Evolutionary conservation across 2,329 filamentous ascomycete species (phyloP).

Genomic region (Colletotrichum kahawae): DNA sequence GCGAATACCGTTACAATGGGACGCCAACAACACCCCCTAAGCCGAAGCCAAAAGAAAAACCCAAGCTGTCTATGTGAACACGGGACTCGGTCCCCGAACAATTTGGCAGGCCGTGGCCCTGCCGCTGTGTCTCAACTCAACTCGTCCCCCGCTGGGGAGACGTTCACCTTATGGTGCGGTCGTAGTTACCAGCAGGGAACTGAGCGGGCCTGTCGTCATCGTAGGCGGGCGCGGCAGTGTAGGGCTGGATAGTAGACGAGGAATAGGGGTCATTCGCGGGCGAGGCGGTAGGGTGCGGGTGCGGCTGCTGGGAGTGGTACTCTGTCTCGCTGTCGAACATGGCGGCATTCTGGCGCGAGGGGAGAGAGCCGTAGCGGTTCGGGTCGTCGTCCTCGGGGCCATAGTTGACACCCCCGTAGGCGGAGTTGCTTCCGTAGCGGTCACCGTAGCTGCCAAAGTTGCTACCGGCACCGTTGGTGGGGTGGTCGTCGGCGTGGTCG

Average conservation of each 20-base stretch:
- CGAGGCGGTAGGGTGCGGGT: not conserved
- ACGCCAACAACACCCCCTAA: slow-evolving; percentile 29
- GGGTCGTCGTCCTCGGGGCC: slow-evolving; percentile 40
- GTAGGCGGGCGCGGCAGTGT: slow-evolving; percentile 41
- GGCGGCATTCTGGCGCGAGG: slow-evolving; percentile 38
- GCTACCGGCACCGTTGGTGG: slow-evolving; percentile 32
- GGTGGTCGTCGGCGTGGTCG: slow-evolving; percentile 49
- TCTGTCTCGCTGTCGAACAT: slow-evolving; percentile 57
- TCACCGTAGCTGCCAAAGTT: slow-evolving; percentile 36
- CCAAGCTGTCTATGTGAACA: slow-evolving; percentile 18
- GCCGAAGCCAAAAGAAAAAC: slow-evolving; percentile 14
- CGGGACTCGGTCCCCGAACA: not conserved
- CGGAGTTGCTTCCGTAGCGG: slow-evolving; percentile 28
- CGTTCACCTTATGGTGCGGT: slow-evolving; percentile 37
- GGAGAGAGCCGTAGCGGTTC: slow-evolving; percentile 43
- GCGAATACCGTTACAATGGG: slow-evolving; percentile 26
- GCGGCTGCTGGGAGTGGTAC: slow-evolving; percentile 41
- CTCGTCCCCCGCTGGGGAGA: not conserved
- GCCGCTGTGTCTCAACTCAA: not conserved
- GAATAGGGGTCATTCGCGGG: not conserved
- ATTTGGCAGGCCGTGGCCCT: not conserved
- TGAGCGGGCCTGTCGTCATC: slow-evolving; percentile 51
- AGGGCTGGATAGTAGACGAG: slow-evolving; percentile 34
- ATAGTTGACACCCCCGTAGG: slow-evolving; percentile 25
- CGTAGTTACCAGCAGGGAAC: slow-evolving; percentile 65